Conservation (phyloP, 345 rosid species). For the rapeseed (Brassica napus) region Da-Ae NC_063451.1:522001-522500, state of each 20-base stretch:
- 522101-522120: background rate
- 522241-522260: background rate
- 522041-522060: conserved; percentile 51
- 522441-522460: no score
- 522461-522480: no score
- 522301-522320: no score
- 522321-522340: no score
- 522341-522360: no score
- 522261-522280: background rate
- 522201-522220: background rate
- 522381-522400: no score
- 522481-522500: no score
- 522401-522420: no score
- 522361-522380: no score
- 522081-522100: background rate
- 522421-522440: no score
- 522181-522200: background rate
- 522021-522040: conserved; percentile 51
- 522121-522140: background rate
- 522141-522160: conserved; percentile 9
- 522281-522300: no score
- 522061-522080: conserved; percentile 24
- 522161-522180: background rate
- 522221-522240: background rate
- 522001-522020: background rate